Percentiles rank a stretch among this genome's conserved stretches.
Evolutionary conservation across 495 filamentous ascomycete species (phyloP).

Genomic region (Daldinia caldariorum): DNA sequence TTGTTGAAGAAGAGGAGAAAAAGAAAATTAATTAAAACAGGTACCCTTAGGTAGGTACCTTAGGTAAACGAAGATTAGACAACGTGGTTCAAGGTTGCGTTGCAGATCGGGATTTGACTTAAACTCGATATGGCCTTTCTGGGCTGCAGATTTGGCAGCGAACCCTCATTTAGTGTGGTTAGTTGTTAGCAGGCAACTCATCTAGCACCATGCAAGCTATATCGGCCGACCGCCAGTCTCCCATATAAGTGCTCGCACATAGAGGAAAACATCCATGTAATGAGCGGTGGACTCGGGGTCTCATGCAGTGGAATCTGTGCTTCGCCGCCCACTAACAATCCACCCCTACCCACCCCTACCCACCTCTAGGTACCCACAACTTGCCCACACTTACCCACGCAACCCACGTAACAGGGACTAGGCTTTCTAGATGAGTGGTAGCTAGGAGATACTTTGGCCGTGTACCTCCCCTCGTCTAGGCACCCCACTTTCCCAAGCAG

Average conservation of each 20-base stretch:
- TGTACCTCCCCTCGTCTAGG: conserved; percentile 2
- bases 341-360: background rate
- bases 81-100: conserved; percentile 46
- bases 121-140: conserved; percentile 24
- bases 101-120: conserved; percentile 45
- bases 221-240: conserved; percentile 50
- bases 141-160: conserved; percentile 41
- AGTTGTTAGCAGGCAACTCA: conserved; percentile 1
- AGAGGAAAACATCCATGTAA: conserved; percentile 47
- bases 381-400: background rate
- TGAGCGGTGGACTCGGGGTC: conserved; percentile 52
- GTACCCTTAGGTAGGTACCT: too few relatives aligned
- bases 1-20: background rate
- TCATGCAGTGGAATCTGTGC: conserved; percentile 45
- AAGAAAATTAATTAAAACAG: background rate
- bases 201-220: conserved; percentile 22
- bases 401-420: background rate
- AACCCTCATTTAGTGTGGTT: conserved; percentile 5
- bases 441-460: background rate
- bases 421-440: background rate
- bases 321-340: conserved; percentile 45
- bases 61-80: conserved; percentile 22
- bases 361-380: too few relatives aligned
- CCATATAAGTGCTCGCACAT: conserved; percentile 45
- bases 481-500: conserved; percentile 39